Conservation (phyloP, 345 rosid species). For the Dovyalis caffra region DNA sequence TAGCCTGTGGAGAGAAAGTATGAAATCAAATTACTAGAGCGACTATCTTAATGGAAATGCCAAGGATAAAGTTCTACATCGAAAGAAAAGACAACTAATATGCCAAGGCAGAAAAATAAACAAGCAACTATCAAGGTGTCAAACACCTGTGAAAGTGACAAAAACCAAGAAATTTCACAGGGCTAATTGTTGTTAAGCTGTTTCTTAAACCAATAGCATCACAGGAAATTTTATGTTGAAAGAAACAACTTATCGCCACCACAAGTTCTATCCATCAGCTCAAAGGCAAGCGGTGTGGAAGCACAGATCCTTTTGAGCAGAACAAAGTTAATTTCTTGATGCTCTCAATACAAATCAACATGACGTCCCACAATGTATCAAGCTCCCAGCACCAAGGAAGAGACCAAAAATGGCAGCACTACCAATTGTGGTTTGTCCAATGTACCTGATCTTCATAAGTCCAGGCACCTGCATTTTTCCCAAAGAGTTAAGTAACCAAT, state of each 20-base stretch:
- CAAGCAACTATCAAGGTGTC: not conserved
- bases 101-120: not conserved
- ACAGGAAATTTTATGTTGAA: not conserved
- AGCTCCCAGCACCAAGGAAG: not conserved
- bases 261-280: not conserved
- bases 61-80: not conserved
- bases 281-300: constrained; percentile 53
- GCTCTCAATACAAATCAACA: not conserved
- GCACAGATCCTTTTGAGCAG: constrained; percentile 17
- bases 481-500: not conserved
- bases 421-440: constrained; percentile 78
- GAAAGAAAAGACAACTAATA: not conserved
- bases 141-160: not conserved
- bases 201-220: not conserved
- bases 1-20: not conserved
- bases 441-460: constrained; percentile 62
- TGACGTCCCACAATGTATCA: not conserved
- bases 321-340: not conserved
- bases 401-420: constrained; percentile 48
- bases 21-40: too few relatives aligned
- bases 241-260: not conserved
- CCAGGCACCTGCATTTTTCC: not conserved
- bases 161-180: not conserved
- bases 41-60: not conserved
- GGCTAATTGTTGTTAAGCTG: constrained; percentile 17